A percentile compares a stretch with the other conserved stretches of the same genome.
phyloP scores from a whole-genome alignment of 106 monocot species.

The Dactylorhiza incarnata region DNA sequence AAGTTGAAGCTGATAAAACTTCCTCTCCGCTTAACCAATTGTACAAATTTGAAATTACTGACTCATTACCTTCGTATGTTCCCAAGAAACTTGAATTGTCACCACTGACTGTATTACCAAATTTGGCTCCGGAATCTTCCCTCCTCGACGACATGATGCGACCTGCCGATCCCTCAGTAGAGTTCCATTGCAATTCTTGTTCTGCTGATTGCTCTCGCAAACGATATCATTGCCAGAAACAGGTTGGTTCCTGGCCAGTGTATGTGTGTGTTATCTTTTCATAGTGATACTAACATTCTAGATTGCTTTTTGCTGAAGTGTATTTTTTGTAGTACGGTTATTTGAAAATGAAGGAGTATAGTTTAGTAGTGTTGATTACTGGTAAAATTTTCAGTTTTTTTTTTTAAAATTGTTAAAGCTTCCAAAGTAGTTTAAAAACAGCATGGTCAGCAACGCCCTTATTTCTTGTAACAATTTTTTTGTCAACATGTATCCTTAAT shows the following conservation, averaged over 20 bases:
- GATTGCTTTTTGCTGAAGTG: not conserved
- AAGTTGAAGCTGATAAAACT: constrained; percentile 20
- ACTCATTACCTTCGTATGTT: constrained; percentile 13
- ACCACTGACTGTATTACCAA: constrained; percentile 22
- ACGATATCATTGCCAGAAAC: constrained; percentile 90
- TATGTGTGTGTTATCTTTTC: not conserved
- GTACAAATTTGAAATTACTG: constrained; percentile 62
- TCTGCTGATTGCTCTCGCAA: constrained; percentile 89
- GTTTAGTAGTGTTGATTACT: not conserved
- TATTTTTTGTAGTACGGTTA: not conserved
- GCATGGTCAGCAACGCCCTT: not conserved
- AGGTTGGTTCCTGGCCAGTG: constrained; percentile 37
- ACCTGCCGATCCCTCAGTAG: constrained; percentile 72
- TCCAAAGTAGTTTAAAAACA: not conserved
- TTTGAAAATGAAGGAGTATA: not conserved
- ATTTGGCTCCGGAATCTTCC: constrained; percentile 51
- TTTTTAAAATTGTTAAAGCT: not conserved
- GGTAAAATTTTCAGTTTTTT: not conserved
- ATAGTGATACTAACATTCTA: not conserved
- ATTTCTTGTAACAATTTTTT: not conserved
- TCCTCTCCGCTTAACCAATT: constrained; percentile 47
- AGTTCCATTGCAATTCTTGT: constrained; percentile 97
- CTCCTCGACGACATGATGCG: constrained; percentile 48
- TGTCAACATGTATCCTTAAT: not conserved
- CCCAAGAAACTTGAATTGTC: constrained; percentile 27